Evolutionary conservation across 2,329 filamentous ascomycete genomes (phyloP), one percentile per base, ranked within the genome.

Genomic region (Sporothrix sp.): DNA sequence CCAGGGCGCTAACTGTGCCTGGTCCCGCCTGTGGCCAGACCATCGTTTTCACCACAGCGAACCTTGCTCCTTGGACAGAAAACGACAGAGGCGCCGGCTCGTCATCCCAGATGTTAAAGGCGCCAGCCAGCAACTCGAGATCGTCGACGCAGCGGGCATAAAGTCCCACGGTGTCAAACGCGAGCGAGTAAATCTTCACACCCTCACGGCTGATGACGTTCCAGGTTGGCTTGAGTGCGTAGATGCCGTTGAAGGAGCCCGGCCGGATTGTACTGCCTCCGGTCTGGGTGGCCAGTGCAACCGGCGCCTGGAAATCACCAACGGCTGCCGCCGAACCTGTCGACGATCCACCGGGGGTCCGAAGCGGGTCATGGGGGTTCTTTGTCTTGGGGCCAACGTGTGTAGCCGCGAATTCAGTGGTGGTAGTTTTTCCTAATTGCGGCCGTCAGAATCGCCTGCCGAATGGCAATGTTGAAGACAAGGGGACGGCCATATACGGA

Each of bases 241-340:
- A 85, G 4, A 81, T 69, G 6, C 81, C 81, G 54, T 78, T 83
- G 64, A 76, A 86, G 0, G 79, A 79, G 0, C 69, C 82, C 0
- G 82, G 82, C 0, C 81, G 73, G 39, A 86, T 76, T 0, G 71
- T 77, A 52, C 76, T 81, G 0, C 82, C 82, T 2, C 75, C 78
- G 0, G 82, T 87, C 59, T 86, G 82, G 0, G 81, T 83, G 0
- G 81, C 82, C 0, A 86, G 65, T 0, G 67, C 73, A 10, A 85
- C 58, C 0, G 81, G 78, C 0, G 73, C 74, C 55, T 85, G 82
- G 48, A 75, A 74, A 55, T 85, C 82, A 7, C 68, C 81, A 0
- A 86, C 81, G 0, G 79, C 81, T 0, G 82, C 81, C 0, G 71
- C 82, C 0, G 81, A 84, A 0, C 83, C 82, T 0, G 80, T 79